Evolutionary conservation across 345 rosid genomes (phyloP), one percentile per base, ranked within the genome.

Genomic region (Linum lewisii): DNA sequence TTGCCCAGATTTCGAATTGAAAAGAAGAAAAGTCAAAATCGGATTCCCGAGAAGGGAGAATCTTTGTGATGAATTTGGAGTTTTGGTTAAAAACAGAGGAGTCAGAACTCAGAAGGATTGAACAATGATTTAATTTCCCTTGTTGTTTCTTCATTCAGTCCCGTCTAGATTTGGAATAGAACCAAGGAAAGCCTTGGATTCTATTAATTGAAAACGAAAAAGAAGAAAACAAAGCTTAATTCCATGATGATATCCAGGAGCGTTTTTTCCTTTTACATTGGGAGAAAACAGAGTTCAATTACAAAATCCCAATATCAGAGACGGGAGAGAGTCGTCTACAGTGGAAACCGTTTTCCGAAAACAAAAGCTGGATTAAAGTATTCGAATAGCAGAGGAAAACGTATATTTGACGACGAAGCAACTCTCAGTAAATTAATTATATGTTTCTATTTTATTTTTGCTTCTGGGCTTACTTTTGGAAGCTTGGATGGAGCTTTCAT

Each of bases 381-480:
- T 37, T 26, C 3, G 32, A 51, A 44, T 22, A 49, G 15, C 47
- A 22, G 26, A 66, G 54, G 60, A 56, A 38, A 38, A 38, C 45
- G 45, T 38, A 38, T 38, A 9, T 38, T 9, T 38, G 11, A 38
- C 45, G 45, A 38, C 45, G 45, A 38, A 38, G 3, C 45, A 38
- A 38, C 45, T 8, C 61, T 72, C 66, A 50, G 57, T 63, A 15
- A 15, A 15, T 56, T 14, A 15, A 15, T 56, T 14, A 32, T 58
- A 66, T 29, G 50, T 42, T 64, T 66, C 58, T 72, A 66, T 67
- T 44, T 66, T 62, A 51, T 60, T 53, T 36, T 58, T 56, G 66
- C 56, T 54, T 51, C 11, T 16, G 50, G 32, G 63, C 69, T 70
- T 76, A 76, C 85, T 62, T 80, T 73, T 23, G 68, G 80, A 77